phyloP scores from a whole-genome alignment of 805 yeast species.

The Vanderwaltozyma polyspora region DNA sequence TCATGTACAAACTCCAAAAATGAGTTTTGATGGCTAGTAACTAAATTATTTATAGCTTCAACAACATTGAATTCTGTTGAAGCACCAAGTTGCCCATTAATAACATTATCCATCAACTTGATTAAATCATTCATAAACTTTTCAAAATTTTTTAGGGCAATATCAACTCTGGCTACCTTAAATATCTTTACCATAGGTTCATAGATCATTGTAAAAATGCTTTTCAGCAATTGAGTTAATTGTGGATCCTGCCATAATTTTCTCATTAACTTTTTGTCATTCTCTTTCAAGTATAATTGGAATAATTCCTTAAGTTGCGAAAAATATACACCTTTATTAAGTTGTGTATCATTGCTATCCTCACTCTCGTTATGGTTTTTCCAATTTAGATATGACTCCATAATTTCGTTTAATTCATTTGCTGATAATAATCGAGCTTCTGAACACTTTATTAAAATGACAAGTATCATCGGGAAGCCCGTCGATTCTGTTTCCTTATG shows the following conservation, averaged over 20 bases:
- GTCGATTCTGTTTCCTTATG: conserved; percentile 24
- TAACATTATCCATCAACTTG: conserved; percentile 40
- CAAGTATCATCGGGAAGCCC: conserved; percentile 19
- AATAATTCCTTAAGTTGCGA: conserved; percentile 49
- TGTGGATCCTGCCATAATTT: conserved; percentile 81
- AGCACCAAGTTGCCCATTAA: conserved; percentile 32
- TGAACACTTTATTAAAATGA: conserved; percentile 17
- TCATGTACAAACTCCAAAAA: conserved; percentile 70
- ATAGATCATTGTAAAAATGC: conserved; percentile 59
- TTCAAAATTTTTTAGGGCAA: conserved; percentile 53
- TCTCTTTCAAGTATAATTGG: conserved; percentile 50
- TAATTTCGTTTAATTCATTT: conserved; percentile 19
- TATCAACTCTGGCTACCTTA: conserved; percentile 52
- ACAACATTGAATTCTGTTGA: conserved; percentile 51
- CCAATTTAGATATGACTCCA: conserved; percentile 24
- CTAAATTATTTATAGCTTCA: conserved; percentile 47
- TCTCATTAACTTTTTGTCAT: conserved; percentile 65
- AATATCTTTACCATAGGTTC: conserved; percentile 63
- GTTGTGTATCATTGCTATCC: conserved; percentile 2
- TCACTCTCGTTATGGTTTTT: conserved; percentile 6
- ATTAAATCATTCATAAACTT: conserved; percentile 59
- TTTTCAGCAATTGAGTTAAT: conserved; percentile 62
- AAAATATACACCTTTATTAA: conserved; percentile 33
- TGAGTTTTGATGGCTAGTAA: conserved; percentile 61
- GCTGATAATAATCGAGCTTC: conserved; percentile 11